Percentiles rank a stretch among this genome's conserved stretches.
phyloP scores from a whole-genome alignment of 106 monocot genomes.

The Triglochin maritima region DNA sequence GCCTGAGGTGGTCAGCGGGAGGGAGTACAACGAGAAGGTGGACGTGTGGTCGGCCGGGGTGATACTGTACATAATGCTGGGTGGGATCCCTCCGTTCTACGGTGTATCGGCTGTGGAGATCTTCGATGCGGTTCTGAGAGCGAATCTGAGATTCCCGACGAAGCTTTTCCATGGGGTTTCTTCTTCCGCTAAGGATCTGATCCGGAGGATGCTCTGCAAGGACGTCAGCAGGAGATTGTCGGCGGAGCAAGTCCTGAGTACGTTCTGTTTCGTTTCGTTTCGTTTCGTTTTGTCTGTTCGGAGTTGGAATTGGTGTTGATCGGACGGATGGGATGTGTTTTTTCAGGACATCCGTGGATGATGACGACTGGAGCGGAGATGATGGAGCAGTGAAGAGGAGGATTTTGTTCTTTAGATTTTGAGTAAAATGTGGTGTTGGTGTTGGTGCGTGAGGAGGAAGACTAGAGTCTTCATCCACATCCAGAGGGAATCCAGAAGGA shows the following conservation, averaged over 20 bases:
- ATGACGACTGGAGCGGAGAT: not conserved
- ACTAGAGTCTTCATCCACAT: too few relatives aligned
- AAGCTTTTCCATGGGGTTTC: constrained; percentile 42
- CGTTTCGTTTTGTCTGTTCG: not conserved
- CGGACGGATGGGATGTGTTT: not conserved
- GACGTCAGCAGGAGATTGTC: constrained; percentile 58
- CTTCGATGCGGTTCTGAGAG: constrained; percentile 66
- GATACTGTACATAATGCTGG: constrained; percentile 59
- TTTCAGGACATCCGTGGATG: constrained; percentile 21
- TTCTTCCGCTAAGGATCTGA: constrained; percentile 64
- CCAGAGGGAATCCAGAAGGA: too few relatives aligned
- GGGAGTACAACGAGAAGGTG: constrained; percentile 71
- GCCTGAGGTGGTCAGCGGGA: constrained; percentile 66
- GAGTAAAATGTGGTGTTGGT: too few relatives aligned
- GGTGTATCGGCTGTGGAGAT: constrained; percentile 66
- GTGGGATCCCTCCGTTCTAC: constrained; percentile 61
- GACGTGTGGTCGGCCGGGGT: constrained; percentile 95
- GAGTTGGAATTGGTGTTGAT: not conserved
- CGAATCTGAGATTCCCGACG: constrained; percentile 69
- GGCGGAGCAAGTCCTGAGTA: constrained; percentile 88
- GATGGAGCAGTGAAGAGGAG: not conserved
- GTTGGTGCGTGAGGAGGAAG: too few relatives aligned
- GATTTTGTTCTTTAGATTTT: too few relatives aligned
- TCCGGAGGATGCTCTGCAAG: constrained; percentile 73
- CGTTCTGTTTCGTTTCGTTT: constrained; percentile 2